Base-by-base conservation (phyloP, 2,329 filamentous ascomycete species). In the Fusarium chlamydosporum region DNA sequence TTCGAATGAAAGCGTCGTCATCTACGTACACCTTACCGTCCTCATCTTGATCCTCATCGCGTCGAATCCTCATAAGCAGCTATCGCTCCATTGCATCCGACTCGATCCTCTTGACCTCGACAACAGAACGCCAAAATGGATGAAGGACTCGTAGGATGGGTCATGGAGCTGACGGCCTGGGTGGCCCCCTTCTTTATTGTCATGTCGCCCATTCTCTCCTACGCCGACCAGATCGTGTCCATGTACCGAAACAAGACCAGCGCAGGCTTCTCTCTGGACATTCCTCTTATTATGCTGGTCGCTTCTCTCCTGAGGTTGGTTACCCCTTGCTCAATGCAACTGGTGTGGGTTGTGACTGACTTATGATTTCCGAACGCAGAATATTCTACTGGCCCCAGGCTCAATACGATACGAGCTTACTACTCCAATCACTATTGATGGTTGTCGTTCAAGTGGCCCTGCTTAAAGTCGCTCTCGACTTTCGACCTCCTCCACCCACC, bases 321-420 rank as follows among this genome's bases (percentile, higher is more conserved):
- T 35, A 27, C 11, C 41, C 38, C 46, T 38, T 12, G 6, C 42
- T 23, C 35, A 23, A 52, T 37, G 50, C 40, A n/a, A 45, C 16
- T 41, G n/a, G 23, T 46, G 51, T 46, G 46, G 51, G 52, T 20
- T 16, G 37, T 42, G 40, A 52, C 70, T 75, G 62, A 75, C 69
- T 55, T 52, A 61, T 31, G 64, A 62, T 65, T 55, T 41, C 59
- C 43, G 57, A 63, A 59, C 38, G 27, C 76, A 90, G 88, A 77
- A 86, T 91, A 74, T 91, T 91, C 74, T 92, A 91, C 80, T 92
- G 89, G 81, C 87, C 89, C 51, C 89, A 89, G 60, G 86, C 88
- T 15, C 84, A 84, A 75, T 92, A 88, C 78, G 89, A 92, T 72
- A 82, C 78, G 37, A 88, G 87, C 41, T 79, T 92, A 48, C 82